phyloP scores from a whole-genome alignment of 2,329 filamentous ascomycete genomes.

The Sarocladium brachiariae region DNA sequence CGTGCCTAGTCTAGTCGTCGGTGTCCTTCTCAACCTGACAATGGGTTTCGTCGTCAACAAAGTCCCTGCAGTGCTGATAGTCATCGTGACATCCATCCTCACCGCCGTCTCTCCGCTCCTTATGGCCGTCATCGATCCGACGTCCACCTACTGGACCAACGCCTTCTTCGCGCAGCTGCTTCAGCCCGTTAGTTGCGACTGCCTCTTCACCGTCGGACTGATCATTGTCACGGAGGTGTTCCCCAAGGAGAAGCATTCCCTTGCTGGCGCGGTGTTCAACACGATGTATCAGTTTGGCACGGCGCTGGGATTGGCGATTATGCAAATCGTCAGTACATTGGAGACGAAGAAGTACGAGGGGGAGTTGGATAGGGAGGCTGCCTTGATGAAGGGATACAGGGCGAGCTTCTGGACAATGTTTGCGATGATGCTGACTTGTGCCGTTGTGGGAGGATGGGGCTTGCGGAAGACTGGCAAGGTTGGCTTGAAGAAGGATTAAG shows the following conservation, averaged over 20 bases:
- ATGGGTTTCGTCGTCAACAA: slow-evolving; percentile 39
- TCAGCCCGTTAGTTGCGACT: slow-evolving; percentile 34
- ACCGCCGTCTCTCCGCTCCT: slow-evolving; percentile 41
- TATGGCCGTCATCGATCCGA: slow-evolving; percentile 45
- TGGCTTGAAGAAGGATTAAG: slow-evolving; percentile 36
- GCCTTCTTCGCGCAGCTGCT: slow-evolving; percentile 37
- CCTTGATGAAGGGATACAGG: slow-evolving; percentile 40
- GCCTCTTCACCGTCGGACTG: slow-evolving; percentile 49
- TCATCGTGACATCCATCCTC: slow-evolving; percentile 32
- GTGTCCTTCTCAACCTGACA: slow-evolving; percentile 32
- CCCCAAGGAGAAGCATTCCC: slow-evolving; percentile 47
- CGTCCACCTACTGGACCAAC: slow-evolving; percentile 44
- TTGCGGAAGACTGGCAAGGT: slow-evolving; percentile 36
- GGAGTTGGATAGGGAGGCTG: slow-evolving; percentile 12
- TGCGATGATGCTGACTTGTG: slow-evolving; percentile 36
- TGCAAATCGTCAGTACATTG: slow-evolving; percentile 35
- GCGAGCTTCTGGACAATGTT: slow-evolving; percentile 46
- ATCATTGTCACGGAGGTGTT: slow-evolving; percentile 49
- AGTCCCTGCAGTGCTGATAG: slow-evolving; percentile 31
- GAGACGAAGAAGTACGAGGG: slow-evolving; percentile 27
- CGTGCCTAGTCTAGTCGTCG: slow-evolving; percentile 38
- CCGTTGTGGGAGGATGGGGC: slow-evolving; percentile 30
- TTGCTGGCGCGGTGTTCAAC: slow-evolving; percentile 57
- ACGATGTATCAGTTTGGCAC: slow-evolving; percentile 49
- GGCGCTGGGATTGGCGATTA: slow-evolving; percentile 39